These are phyloP conservation scores for Globisporangium radiosum DNA, from an alignment of 352 stramenopile genomes.

Conservation along the genomic window DNA sequence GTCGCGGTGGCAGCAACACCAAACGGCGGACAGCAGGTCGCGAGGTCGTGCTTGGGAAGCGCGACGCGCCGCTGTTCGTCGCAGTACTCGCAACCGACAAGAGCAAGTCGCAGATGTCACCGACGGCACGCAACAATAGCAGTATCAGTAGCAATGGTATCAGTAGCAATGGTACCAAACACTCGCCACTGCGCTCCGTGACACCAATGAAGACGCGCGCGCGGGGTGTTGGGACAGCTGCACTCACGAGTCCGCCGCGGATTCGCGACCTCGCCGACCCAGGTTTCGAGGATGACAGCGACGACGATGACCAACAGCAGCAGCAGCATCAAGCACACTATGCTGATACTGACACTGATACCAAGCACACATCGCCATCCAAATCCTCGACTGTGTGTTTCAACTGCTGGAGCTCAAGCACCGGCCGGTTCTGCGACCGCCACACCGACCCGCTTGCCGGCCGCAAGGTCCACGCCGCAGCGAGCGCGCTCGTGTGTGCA, in stretches of 20 bases:
- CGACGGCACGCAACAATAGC: background rate
- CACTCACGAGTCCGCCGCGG: conserved; percentile 27
- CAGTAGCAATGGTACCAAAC: background rate
- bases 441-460: conserved; percentile 42
- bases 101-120: background rate
- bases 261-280: conserved; percentile 73
- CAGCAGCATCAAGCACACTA: background rate
- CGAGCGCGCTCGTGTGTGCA: conserved; percentile 87
- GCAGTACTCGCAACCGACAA: conserved; percentile 37
- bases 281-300: conserved; percentile 32
- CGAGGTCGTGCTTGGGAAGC: conserved; percentile 60
- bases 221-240: conserved; percentile 8
- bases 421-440: conserved; percentile 68
- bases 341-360: background rate
- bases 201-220: conserved; percentile 14
- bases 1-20: conserved; percentile 2
- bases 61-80: conserved; percentile 53
- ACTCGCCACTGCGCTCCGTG: conserved; percentile 3
- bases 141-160: background rate
- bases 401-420: conserved; percentile 92
- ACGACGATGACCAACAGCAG: background rate
- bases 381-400: conserved; percentile 60
- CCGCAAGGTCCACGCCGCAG: conserved; percentile 40
- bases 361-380: background rate
- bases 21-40: conserved; percentile 15